These are phyloP conservation scores for Nepenthes alata DNA, from an alignment of 179 eudicot species.

Conservation along the genomic window DNA sequence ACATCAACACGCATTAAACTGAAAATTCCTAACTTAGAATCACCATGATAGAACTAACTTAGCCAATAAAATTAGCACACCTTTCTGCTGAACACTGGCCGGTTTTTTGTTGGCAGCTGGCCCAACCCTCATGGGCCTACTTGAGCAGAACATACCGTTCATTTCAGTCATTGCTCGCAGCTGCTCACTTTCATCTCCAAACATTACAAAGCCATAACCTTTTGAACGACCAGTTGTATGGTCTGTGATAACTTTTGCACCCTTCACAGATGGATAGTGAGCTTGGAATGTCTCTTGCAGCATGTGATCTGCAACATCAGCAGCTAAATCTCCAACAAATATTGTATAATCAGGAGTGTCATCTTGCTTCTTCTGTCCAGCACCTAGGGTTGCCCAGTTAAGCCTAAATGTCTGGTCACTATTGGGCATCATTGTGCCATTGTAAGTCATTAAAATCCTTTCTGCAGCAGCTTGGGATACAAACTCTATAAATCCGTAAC, in stretches of 20 bases:
- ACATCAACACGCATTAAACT: constrained; percentile 23
- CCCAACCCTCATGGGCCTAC: constrained; percentile 69
- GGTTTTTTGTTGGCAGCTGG: constrained; percentile 42
- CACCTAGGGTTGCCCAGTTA: constrained; percentile 80
- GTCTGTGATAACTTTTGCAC: constrained; percentile 84
- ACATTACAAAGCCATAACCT: constrained; percentile 91
- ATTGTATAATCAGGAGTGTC: constrained; percentile 58
- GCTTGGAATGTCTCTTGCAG: constrained; percentile 62
- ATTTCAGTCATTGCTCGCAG: constrained; percentile 70
- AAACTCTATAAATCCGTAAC: constrained; percentile 80
- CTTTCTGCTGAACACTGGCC: constrained; percentile 34
- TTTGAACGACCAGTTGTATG: constrained; percentile 67
- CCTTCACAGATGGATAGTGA: constrained; percentile 66
- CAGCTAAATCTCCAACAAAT: constrained; percentile 85
- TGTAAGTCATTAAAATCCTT: constrained; percentile 44
- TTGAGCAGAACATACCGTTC: constrained; percentile 67
- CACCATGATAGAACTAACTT: background rate
- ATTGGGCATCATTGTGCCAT: constrained; percentile 68
- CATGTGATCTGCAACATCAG: constrained; percentile 65
- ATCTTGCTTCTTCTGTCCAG: constrained; percentile 67
- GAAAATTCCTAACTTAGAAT: constrained; percentile 14
- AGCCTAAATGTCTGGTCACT: constrained; percentile 65
- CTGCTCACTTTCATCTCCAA: constrained; percentile 79
- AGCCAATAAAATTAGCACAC: constrained; percentile 12
- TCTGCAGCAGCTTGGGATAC: constrained; percentile 69